phyloP scores from a whole-genome alignment of 495 filamentous ascomycete species.

The Lophiostoma macrostomum region DNA sequence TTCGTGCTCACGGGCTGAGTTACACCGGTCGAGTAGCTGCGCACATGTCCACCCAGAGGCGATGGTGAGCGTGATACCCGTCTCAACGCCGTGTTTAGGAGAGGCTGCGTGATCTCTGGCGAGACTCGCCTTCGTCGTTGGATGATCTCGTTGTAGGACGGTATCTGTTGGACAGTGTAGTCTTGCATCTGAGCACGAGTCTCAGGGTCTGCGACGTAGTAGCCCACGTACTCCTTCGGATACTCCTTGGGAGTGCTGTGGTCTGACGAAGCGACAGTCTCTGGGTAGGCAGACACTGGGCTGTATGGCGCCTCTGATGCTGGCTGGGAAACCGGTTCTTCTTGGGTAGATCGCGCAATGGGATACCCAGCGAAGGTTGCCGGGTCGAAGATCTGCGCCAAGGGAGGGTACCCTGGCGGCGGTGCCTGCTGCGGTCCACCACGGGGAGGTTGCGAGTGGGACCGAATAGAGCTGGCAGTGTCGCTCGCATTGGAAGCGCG shows the following conservation, averaged over 20 bases:
- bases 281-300: conserved; percentile 29
- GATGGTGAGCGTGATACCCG: conserved; percentile 41
- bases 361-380: conserved; percentile 34
- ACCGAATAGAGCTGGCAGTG: conserved; percentile 53
- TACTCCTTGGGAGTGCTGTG: conserved; percentile 54
- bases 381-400: conserved; percentile 41
- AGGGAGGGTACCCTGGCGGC: conserved; percentile 42
- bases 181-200: conserved; percentile 49
- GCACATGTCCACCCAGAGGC: conserved; percentile 36
- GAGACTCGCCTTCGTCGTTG: conserved; percentile 49
- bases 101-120: conserved; percentile 44
- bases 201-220: conserved; percentile 55
- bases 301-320: conserved; percentile 13
- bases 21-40: conserved; percentile 36
- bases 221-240: conserved; percentile 63
- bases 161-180: conserved; percentile 45
- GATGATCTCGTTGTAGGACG: conserved; percentile 49
- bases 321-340: not conserved
- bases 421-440: conserved; percentile 47
- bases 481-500: conserved; percentile 56
- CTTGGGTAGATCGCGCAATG: conserved; percentile 23
- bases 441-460: conserved; percentile 66
- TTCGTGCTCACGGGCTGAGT: conserved; percentile 14
- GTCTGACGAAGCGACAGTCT: conserved; percentile 47
- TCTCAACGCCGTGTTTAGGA: conserved; percentile 32